These are phyloP conservation scores for Tricholoma flavovirens DNA, from an alignment of 768 basidiomycete genomes.

Conservation along the genomic window DNA sequence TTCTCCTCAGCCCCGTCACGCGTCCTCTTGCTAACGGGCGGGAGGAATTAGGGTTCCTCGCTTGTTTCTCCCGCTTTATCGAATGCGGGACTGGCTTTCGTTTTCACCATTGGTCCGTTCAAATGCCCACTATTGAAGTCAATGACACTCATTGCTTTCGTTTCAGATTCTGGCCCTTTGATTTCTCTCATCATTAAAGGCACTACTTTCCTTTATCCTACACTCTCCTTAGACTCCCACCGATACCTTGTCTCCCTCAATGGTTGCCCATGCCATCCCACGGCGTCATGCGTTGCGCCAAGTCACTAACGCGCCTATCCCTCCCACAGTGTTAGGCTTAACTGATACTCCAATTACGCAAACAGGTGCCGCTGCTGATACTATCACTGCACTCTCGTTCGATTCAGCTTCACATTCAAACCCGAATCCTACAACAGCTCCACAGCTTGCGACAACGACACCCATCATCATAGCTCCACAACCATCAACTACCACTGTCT, in stretches of 20 bases:
- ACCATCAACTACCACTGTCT: slow-evolving; percentile 8
- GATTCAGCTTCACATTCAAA: slow-evolving; percentile 9
- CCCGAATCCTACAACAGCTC: neutral
- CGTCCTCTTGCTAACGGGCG: neutral
- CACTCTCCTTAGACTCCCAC: slow-evolving; percentile 7
- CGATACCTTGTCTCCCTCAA: slow-evolving; percentile 5
- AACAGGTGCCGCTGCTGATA: neutral
- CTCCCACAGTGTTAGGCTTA: slow-evolving; percentile 17
- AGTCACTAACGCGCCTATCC: neutral
- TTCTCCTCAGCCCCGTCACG: neutral
- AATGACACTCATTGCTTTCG: slow-evolving; percentile 5
- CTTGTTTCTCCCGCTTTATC: neutral
- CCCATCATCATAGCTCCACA: slow-evolving; percentile 7
- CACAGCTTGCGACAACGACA: slow-evolving; percentile 1
- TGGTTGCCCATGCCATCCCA: slow-evolving; percentile 8
- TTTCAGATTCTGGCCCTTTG: slow-evolving; percentile 12
- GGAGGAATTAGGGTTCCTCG: neutral
- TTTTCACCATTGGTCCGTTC: neutral
- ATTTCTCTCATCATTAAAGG: slow-evolving; percentile 8
- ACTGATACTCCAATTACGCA: slow-evolving; percentile 4
- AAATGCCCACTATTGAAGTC: neutral
- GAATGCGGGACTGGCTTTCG: slow-evolving; percentile 13
- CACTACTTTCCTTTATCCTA: slow-evolving; percentile 17
- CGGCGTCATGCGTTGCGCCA: slow-evolving; percentile 11
- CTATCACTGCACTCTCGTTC: slow-evolving; percentile 9